phyloP scores from a whole-genome alignment of 345 rosid genomes.

The Moringa oleifera region DNA sequence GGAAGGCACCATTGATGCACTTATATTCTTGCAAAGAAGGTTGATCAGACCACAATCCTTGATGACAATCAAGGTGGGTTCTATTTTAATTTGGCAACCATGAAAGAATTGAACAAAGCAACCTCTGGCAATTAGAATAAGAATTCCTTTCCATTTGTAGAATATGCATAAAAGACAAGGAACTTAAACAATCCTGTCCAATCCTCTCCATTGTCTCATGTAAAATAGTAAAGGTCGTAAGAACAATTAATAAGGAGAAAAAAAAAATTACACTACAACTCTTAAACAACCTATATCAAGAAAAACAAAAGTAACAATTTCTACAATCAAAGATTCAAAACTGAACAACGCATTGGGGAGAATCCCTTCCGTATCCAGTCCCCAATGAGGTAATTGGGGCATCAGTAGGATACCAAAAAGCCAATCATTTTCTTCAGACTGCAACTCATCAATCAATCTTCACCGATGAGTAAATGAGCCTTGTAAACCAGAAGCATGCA shows the following conservation, averaged over 20 bases:
- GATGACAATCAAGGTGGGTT: too few relatives aligned
- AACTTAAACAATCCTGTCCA: too few relatives aligned
- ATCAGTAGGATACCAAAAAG: too few relatives aligned
- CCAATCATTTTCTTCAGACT: conserved; percentile 7
- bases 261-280: conserved; percentile 7
- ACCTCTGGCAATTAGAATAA: too few relatives aligned
- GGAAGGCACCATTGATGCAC: too few relatives aligned
- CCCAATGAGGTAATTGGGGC: neutral
- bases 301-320: conserved; percentile 15
- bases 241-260: conserved; percentile 2
- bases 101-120: too few relatives aligned
- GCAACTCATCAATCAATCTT: conserved; percentile 48
- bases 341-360: neutral
- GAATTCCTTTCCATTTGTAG: conserved; percentile 11
- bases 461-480: conserved; percentile 82
- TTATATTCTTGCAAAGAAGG: too few relatives aligned
- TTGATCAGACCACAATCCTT: too few relatives aligned
- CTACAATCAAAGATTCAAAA: conserved; percentile 24
- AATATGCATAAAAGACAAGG: conserved; percentile 5
- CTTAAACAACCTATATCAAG: conserved; percentile 19
- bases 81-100: neutral
- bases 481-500: conserved; percentile 88
- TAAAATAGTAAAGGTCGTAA: neutral
- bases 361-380: conserved; percentile 6
- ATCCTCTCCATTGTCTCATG: conserved; percentile 8